phyloP scores from a whole-genome alignment of 2,329 filamentous ascomycete genomes.

The Podosphaera xanthii region DNA sequence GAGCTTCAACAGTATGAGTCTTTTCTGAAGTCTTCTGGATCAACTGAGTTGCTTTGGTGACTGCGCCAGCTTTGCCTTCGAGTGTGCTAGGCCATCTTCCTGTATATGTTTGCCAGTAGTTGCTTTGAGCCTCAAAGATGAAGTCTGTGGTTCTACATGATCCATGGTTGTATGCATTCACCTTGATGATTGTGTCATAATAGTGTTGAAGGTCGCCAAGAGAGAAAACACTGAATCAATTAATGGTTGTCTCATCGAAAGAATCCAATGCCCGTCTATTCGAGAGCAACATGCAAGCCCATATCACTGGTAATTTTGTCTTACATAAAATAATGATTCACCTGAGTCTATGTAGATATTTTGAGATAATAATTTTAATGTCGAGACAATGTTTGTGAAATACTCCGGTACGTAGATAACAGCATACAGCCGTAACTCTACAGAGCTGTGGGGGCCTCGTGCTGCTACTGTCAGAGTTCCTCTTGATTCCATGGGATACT shows the following conservation, averaged over 20 bases:
- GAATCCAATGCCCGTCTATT: too few species aligned
- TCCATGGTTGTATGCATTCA: not conserved
- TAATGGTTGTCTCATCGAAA: too few species aligned
- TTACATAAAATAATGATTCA: too few species aligned
- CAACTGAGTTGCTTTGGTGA: not conserved
- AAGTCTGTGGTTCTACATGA: not conserved
- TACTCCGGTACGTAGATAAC: not conserved
- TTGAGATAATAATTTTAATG: not conserved
- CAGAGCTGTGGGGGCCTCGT: not conserved
- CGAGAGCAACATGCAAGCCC: too few species aligned
- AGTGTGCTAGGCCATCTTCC: not conserved
- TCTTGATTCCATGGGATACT: not conserved
- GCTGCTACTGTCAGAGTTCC: not conserved
- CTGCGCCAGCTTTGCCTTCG: not conserved
- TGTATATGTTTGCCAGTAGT: not conserved
- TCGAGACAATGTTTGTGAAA: not conserved
- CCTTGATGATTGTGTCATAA: not conserved
- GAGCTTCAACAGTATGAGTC: not conserved
- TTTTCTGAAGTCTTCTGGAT: not conserved
- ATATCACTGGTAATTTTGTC: too few species aligned
- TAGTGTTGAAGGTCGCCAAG: not conserved
- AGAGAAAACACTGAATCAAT: not conserved
- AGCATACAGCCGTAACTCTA: not conserved
- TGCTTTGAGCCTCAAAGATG: not conserved
- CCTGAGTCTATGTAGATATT: too few species aligned